Evolutionary conservation across 2,329 filamentous ascomycete species (phyloP).

Genomic region (Calonectria hawksworthii): DNA sequence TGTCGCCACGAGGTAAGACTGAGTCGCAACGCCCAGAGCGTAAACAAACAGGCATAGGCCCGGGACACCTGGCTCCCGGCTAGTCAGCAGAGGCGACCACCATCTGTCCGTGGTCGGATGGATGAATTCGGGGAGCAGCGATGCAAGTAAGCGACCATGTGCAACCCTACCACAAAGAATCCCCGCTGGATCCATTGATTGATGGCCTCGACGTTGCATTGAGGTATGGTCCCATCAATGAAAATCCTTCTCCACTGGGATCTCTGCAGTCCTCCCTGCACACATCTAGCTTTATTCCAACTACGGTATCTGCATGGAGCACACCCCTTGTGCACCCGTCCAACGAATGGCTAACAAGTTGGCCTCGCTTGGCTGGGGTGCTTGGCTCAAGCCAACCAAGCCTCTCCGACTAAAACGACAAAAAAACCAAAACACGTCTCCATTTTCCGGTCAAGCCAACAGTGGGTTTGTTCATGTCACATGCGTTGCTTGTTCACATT

Average conservation of each 20-base stretch:
- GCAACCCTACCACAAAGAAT: slow-evolving; percentile 22
- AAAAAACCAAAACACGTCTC: background rate
- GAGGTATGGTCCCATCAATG: slow-evolving; percentile 15
- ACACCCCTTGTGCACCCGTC: slow-evolving; percentile 5
- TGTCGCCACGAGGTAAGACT: background rate
- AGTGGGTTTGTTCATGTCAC: background rate
- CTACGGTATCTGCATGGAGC: slow-evolving; percentile 12
- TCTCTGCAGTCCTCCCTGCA: background rate
- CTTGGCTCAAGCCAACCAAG: background rate
- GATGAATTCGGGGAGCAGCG: background rate
- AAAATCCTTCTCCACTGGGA: slow-evolving; percentile 12
- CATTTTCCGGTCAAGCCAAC: background rate
- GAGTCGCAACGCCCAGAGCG: background rate
- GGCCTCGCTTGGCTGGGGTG: slow-evolving; percentile 7
- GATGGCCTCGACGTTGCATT: slow-evolving; percentile 9
- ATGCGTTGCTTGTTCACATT: background rate
- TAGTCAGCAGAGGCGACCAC: background rate
- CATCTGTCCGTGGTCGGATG: background rate
- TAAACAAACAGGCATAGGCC: background rate
- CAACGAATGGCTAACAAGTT: background rate
- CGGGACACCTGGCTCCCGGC: background rate
- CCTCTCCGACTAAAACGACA: background rate
- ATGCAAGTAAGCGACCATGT: background rate
- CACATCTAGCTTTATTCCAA: background rate
- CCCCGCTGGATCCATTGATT: slow-evolving; percentile 4